Conservation (phyloP, 2,329 filamentous ascomycete genomes). For the Dactylellina cionopaga region DNA sequence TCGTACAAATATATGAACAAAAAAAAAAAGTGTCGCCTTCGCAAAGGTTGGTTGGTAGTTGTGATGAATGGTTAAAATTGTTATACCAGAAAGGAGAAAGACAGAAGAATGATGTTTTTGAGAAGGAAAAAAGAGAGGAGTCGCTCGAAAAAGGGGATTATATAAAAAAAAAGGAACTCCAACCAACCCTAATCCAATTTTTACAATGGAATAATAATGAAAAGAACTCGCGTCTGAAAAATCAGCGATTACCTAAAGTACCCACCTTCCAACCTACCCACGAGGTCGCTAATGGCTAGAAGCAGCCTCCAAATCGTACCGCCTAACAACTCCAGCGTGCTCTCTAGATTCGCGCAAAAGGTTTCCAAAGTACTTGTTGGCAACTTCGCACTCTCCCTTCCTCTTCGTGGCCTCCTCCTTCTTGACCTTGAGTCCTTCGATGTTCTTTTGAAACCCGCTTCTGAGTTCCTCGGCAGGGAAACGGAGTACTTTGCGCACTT, state of each 20-base stretch:
- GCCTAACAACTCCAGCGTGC: constrained; percentile 64
- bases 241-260: constrained; percentile 17
- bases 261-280: neutral
- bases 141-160: constrained; percentile 34
- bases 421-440: constrained; percentile 81
- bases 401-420: constrained; percentile 85
- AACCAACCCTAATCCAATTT: constrained; percentile 43
- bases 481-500: constrained; percentile 88
- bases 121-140: constrained; percentile 2
- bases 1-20: no score
- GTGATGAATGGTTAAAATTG: no score
- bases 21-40: constrained; percentile 24
- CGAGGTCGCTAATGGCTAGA: constrained; percentile 17
- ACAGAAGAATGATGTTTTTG: neutral
- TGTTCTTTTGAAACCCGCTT: constrained; percentile 80
- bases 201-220: constrained; percentile 24
- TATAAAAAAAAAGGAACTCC: constrained; percentile 38
- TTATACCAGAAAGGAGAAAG: no score
- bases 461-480: constrained; percentile 87
- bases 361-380: constrained; percentile 88
- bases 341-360: constrained; percentile 73
- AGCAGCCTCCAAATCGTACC: constrained; percentile 65
- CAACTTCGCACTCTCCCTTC: constrained; percentile 83
- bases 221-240: constrained; percentile 8
- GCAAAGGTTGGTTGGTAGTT: constrained; percentile 33